Evolutionary conservation across 176 grass and related monocot genomes (phyloP), one percentile per base, ranked within the genome.

Genomic region (Avena atlantica): DNA sequence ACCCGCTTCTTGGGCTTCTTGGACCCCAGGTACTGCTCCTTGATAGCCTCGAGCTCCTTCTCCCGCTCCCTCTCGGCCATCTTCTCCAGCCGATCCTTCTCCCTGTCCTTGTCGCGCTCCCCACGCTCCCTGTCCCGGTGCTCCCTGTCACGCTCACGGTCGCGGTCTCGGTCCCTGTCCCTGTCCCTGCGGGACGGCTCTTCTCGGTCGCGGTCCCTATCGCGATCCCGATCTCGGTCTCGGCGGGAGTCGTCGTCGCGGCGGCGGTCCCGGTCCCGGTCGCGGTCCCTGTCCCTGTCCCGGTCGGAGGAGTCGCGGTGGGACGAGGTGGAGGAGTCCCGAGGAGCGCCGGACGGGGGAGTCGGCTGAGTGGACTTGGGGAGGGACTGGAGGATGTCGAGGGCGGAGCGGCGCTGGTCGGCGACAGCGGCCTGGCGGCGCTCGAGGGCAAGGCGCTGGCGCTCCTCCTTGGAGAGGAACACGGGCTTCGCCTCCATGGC

Each of bases 1-100:
- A 98, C 96, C 34, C 96, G 77, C 81, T 98, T 98, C 89, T 98
- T 95, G 48, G 96, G 96, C 49, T 95, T 98, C 79, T 98, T 98
- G 34, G 92, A 98, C 6, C 96, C 96, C 70, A 95, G 86, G 45
- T 98, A 98, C 84, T 98, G 96, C 86, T 98, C 93, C 89, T 98
- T 98, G 68, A 98, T 98, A 6, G 93, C 83, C 1, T 98, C 96
- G 16, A 98, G 86, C 88, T 98, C 93, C 83, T 98, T 98, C 55
- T 90, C 92, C 12, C 88, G 90, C 92, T 98, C 96, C 47, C 96
- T 10, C 88, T 98, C 96, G 15, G 81, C 86, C 77, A 92, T 86
- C 89, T 98, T 98, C 93, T 95, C 96, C 72, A 80, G 15, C 16
- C 96, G 91, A 1, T 89, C 90, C 1, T 13, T 90, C 73, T 95